A percentile compares a stretch with the other conserved stretches of the same genome.
Evolutionary conservation across 2,329 filamentous ascomycete genomes (phyloP).

Genomic region (Malbranchea zuffiana): DNA sequence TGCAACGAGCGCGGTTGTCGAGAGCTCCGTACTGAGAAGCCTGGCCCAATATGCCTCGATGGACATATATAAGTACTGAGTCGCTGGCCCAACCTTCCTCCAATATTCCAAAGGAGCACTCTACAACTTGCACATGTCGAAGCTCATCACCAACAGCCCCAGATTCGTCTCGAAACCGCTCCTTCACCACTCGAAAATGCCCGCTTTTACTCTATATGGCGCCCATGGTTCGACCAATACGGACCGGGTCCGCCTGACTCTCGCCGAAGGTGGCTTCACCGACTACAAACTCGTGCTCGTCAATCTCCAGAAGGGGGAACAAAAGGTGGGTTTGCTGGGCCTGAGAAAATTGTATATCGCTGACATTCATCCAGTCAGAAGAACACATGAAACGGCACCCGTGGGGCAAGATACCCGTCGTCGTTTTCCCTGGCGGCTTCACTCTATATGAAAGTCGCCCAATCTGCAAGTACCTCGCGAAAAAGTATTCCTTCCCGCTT

Average conservation of each 20-base stretch:
- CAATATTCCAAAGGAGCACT: too few species aligned
- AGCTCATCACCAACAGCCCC: too few species aligned
- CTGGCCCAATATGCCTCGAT: too few species aligned
- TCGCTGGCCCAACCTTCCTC: too few species aligned
- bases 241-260: slow-evolving; percentile 35
- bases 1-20: too few species aligned
- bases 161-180: too few species aligned
- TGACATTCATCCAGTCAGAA: slow-evolving; percentile 17
- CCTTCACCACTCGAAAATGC: too few species aligned
- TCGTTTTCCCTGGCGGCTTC: slow-evolving; percentile 33
- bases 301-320: slow-evolving; percentile 33
- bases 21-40: too few species aligned
- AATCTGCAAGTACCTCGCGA: slow-evolving; percentile 39
- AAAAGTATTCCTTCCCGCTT: slow-evolving; percentile 37
- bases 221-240: slow-evolving; percentile 34
- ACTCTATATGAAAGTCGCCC: slow-evolving; percentile 39
- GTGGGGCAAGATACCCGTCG: slow-evolving; percentile 33
- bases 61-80: too few species aligned
- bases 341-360: slow-evolving; percentile 2
- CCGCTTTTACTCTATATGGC: slow-evolving; percentile 34
- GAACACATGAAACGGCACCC: slow-evolving; percentile 24
- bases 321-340: slow-evolving; percentile 29
- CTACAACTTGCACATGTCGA: too few species aligned
- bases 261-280: slow-evolving; percentile 36
- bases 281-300: slow-evolving; percentile 33